These are phyloP conservation scores for Clarireedia hainanense DNA, from an alignment of 2,329 filamentous ascomycete species.

Conservation along the genomic window DNA sequence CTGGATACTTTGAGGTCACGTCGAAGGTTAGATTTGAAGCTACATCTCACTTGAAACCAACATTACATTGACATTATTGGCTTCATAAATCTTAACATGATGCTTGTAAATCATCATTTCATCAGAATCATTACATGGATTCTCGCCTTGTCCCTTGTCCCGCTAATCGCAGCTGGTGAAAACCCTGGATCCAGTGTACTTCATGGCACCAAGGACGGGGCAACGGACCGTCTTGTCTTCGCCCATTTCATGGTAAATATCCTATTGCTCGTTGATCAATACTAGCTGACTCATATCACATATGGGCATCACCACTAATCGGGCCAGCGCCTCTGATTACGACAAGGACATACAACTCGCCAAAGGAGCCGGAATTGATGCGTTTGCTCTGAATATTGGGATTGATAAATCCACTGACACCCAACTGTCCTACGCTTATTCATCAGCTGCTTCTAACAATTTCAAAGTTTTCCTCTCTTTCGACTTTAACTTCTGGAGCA, in stretches of 20 bases:
- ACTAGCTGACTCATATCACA: not conserved
- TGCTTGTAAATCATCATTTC: not conserved
- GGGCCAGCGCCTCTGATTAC: slow-evolving; percentile 12
- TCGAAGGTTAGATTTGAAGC: too few relatives aligned
- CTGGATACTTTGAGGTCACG: too few relatives aligned
- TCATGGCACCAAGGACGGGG: too few relatives aligned
- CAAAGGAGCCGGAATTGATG: slow-evolving; percentile 28
- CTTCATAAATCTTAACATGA: not conserved
- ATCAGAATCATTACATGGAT: not conserved
- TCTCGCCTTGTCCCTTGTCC: not conserved
- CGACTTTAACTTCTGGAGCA: slow-evolving; percentile 21
- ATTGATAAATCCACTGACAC: slow-evolving; percentile 24
- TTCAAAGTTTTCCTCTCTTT: slow-evolving; percentile 31
- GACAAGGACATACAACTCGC: slow-evolving; percentile 17
- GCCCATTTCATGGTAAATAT: slow-evolving; percentile 17
- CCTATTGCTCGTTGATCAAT: not conserved
- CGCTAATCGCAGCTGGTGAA: not conserved
- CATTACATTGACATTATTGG: too few relatives aligned
- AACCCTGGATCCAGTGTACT: too few relatives aligned
- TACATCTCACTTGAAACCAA: too few relatives aligned
- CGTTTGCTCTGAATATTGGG: slow-evolving; percentile 30
- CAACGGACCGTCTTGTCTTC: slow-evolving; percentile 10
- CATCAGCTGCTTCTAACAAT: slow-evolving; percentile 17
- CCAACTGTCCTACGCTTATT: slow-evolving; percentile 27
- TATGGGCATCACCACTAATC: slow-evolving; percentile 16